Base-by-base conservation (phyloP, 2,329 filamentous ascomycete species). In the Colletotrichum sp. region DNA sequence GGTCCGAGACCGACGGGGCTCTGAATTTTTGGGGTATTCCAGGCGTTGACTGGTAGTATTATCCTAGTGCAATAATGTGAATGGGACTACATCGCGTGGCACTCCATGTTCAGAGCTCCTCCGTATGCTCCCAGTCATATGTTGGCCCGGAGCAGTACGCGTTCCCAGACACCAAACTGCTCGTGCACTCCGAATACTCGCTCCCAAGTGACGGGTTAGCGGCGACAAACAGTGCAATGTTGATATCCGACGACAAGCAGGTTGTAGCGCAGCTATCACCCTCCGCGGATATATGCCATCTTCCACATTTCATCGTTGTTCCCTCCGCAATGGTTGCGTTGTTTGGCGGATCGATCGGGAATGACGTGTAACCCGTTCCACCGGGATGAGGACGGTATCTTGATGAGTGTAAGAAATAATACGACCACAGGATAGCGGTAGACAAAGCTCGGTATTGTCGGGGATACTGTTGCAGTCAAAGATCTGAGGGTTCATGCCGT, bases 21-120 rank as follows among this genome's bases (percentile, higher is more conserved):
- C 76, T 78, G 52, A 78, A 77, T 38, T 74, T 78, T 18, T 78
- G 77, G 77, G 77, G 76, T 32, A 68, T 4, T 56, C 71, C 48
- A 69, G 59, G 30, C 18, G 7, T 24, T 36, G 16, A 59, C 18
- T 28, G 16, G 21, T n/a, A 59, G 21, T 59, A 66, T 30, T 77
- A 70, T 59, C 28, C 16, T 6, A 32, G 30, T 62, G 16, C 6
- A 21, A 34, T 62, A 13, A 34, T 62, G 2, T 14, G 8, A 14
- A 8, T 62, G 9, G n/a, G 16, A 34, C 59, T 62, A 62, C n/a
- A 12, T 32, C 16, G n/a, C 18, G 30, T n/a, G 30, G 9, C 7
- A 62, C 59, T 34, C 13, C 18, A 36, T 1, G 9, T 62, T 34
- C 30, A 62, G 10, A 62, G 30, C 12, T 62, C 59, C 59, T 36